phyloP scores from a whole-genome alignment of 257 asterid species.

The Solanum paucissectum region DNA sequence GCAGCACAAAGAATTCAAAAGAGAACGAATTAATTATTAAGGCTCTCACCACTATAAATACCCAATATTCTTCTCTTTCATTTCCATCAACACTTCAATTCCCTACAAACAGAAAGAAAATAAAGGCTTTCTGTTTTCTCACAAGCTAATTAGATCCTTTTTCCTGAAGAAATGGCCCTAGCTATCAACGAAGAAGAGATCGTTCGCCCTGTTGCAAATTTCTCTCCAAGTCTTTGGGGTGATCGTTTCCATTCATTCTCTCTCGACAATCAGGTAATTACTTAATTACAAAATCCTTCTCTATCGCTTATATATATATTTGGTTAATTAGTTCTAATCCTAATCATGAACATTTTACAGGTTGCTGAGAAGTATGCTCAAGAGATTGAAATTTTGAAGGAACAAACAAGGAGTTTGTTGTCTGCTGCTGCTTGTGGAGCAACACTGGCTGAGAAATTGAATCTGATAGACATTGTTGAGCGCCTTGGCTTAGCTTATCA shows the following conservation, averaged over 20 bases:
- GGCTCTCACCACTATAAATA: background rate
- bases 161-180: background rate
- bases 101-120: background rate
- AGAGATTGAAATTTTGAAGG: constrained; percentile 18
- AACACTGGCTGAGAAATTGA: background rate
- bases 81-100: background rate
- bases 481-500: constrained; percentile 29
- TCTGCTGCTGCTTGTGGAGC: background rate
- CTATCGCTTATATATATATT: background rate
- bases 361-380: background rate
- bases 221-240: constrained; percentile 27
- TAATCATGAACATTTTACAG: too few species aligned
- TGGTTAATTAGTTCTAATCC: too few species aligned
- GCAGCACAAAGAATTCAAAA: background rate
- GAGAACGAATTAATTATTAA: background rate
- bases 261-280: background rate
- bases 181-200: background rate
- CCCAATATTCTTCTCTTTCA: background rate
- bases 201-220: constrained; percentile 15
- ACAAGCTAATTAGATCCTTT: background rate
- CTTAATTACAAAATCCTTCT: background rate
- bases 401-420: constrained; percentile 10
- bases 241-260: constrained; percentile 3
- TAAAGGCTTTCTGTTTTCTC: background rate
- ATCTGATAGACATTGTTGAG: constrained; percentile 18